These are phyloP conservation scores for Candida buenavistaensis DNA, from an alignment of 1,139 yeast genomes.

Conservation along the genomic window DNA sequence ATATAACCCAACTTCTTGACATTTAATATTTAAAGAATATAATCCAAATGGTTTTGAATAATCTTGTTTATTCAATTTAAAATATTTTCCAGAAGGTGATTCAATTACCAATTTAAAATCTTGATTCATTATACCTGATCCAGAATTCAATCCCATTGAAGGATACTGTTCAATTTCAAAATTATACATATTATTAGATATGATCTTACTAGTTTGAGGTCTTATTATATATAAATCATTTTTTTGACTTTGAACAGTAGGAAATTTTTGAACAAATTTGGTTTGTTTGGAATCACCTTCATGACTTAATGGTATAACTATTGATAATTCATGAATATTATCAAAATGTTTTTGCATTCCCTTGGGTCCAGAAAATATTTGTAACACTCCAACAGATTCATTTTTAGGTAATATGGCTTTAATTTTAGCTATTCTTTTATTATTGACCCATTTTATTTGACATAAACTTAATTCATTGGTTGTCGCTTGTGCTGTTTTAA, in stretches of 20 bases:
- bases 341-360: conserved; percentile 62
- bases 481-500: conserved; percentile 53
- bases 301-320: conserved; percentile 78
- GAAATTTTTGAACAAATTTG: conserved; percentile 69
- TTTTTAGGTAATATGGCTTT: conserved; percentile 79
- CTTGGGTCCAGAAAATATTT: conserved; percentile 70
- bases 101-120: conserved; percentile 67
- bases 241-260: conserved; percentile 65
- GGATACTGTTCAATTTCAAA: conserved; percentile 70
- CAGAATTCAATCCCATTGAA: conserved; percentile 47
- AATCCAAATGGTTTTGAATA: conserved; percentile 46
- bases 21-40: conserved; percentile 58
- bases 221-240: conserved; percentile 80
- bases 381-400: conserved; percentile 68
- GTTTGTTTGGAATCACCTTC: conserved; percentile 58
- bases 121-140: conserved; percentile 37
- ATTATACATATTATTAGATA: conserved; percentile 57
- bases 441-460: conserved; percentile 72
- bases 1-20: conserved; percentile 78
- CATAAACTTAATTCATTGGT: conserved; percentile 62
- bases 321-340: conserved; percentile 67
- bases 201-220: conserved; percentile 74
- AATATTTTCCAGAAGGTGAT: conserved; percentile 80
- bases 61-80: conserved; percentile 50
- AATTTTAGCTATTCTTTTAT: conserved; percentile 66